Conservation (phyloP, 306 rosid genomes). For the Trichosanthes truncata region DNA sequence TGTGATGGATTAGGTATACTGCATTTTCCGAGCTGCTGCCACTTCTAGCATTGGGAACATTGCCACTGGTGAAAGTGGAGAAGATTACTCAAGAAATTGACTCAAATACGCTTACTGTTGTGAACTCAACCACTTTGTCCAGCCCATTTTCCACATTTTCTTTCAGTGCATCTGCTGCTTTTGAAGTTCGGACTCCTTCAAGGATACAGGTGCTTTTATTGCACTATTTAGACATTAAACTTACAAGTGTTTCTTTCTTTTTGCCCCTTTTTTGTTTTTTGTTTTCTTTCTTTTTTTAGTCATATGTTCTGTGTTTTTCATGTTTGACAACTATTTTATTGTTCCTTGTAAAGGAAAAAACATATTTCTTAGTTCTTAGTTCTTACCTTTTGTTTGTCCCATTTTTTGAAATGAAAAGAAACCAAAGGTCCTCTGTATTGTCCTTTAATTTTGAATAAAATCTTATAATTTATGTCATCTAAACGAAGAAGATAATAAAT, state of each 20-base stretch:
- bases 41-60: constrained; percentile 69
- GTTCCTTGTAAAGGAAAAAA: not conserved
- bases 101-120: constrained; percentile 31
- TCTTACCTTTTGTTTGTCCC: not conserved
- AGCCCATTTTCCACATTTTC: constrained; percentile 53
- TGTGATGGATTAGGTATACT: constrained; percentile 55
- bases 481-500: not conserved
- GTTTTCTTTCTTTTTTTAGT: not conserved
- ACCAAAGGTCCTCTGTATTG: not conserved
- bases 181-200: constrained; percentile 82
- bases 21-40: constrained; percentile 90
- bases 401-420: not conserved
- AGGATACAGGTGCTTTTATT: constrained; percentile 67
- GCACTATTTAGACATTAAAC: not conserved
- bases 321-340: not conserved
- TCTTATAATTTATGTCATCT: not conserved
- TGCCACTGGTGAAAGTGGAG: constrained; percentile 66
- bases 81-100: constrained; percentile 71
- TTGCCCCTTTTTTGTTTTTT: not conserved
- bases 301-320: not conserved
- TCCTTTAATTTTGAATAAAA: not conserved
- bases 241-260: not conserved
- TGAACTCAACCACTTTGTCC: constrained; percentile 62
- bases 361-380: no score
- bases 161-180: constrained; percentile 79